These are phyloP conservation scores for Eimeria sp. DNA, from an alignment of 169 alveolate genomes.

Conservation along the genomic window DNA sequence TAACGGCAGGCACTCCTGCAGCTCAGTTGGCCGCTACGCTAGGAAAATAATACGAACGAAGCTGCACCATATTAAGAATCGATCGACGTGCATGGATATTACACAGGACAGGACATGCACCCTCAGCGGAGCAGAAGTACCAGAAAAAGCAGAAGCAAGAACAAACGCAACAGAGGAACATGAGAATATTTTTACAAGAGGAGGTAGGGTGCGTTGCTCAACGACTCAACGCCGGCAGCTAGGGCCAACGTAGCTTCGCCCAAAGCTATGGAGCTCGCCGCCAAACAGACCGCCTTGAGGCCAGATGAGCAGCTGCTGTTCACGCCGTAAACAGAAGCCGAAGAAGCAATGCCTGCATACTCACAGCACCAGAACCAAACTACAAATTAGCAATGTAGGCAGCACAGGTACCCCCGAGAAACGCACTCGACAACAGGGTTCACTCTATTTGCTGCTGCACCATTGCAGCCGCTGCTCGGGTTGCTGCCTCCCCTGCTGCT, in stretches of 20 bases:
- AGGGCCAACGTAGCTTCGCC: conserved; percentile 84
- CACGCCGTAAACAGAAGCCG: conserved; percentile 78
- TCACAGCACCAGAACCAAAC: not conserved
- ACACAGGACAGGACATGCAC: not conserved
- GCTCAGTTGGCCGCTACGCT: not conserved
- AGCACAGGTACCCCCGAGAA: not conserved
- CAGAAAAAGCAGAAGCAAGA: not conserved
- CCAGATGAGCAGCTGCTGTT: conserved; percentile 90
- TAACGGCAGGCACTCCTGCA: not conserved
- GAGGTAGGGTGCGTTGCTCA: conserved; percentile 85
- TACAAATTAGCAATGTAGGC: not conserved
- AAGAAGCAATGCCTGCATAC: conserved; percentile 75
- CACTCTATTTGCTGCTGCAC: not conserved
- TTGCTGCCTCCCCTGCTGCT: not conserved
- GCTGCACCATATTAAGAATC: not conserved
- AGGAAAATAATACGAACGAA: not conserved
- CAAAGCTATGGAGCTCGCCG: conserved; percentile 83
- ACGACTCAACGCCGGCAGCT: conserved; percentile 89
- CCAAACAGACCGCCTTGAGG: conserved; percentile 87
- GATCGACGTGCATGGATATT: not conserved
- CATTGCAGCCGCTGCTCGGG: not conserved
- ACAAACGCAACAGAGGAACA: not conserved
- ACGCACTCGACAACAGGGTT: not conserved
- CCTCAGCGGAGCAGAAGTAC: not conserved
- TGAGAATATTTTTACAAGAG: not conserved